phyloP scores from a whole-genome alignment of 257 asterid species.

The Echites panduratus region DNA sequence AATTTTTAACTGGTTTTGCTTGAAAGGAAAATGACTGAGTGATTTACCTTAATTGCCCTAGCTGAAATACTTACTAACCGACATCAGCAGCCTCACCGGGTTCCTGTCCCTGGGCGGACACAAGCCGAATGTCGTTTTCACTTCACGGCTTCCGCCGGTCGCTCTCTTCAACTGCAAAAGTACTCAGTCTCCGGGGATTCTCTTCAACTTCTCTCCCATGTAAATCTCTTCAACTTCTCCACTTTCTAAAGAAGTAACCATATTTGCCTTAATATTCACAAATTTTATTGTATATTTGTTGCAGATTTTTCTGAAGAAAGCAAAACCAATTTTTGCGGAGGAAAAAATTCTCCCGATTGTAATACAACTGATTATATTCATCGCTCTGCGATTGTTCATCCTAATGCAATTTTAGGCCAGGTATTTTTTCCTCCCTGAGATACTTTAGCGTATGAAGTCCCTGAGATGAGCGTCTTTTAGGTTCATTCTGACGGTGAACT shows the following conservation, averaged over 20 bases:
- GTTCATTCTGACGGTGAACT: background rate
- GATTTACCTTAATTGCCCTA: background rate
- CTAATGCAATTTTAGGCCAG: conserved; percentile 63
- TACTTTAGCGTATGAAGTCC: background rate
- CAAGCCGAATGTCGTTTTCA: conserved; percentile 30
- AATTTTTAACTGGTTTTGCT: too few relatives aligned
- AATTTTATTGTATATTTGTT: background rate
- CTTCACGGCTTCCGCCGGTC: conserved; percentile 29
- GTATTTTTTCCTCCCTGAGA: conserved; percentile 22
- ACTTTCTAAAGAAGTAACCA: background rate
- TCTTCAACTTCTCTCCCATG: conserved; percentile 44
- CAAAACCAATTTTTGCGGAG: conserved; percentile 22
- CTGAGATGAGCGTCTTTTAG: background rate
- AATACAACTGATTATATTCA: conserved; percentile 35
- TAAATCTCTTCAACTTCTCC: conserved; percentile 14
- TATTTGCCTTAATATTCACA: background rate
- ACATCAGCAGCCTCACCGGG: background rate
- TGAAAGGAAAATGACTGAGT: background rate
- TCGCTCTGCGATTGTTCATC: conserved; percentile 68
- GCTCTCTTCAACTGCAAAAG: conserved; percentile 32
- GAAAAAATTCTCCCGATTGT: conserved; percentile 5
- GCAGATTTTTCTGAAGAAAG: conserved; percentile 47
- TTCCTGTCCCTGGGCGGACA: background rate
- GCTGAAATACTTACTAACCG: background rate
- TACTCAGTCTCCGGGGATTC: conserved; percentile 28